Evolutionary conservation across 805 yeast genomes (phyloP).

Genomic region (Saccharomycopsis babjevae): DNA sequence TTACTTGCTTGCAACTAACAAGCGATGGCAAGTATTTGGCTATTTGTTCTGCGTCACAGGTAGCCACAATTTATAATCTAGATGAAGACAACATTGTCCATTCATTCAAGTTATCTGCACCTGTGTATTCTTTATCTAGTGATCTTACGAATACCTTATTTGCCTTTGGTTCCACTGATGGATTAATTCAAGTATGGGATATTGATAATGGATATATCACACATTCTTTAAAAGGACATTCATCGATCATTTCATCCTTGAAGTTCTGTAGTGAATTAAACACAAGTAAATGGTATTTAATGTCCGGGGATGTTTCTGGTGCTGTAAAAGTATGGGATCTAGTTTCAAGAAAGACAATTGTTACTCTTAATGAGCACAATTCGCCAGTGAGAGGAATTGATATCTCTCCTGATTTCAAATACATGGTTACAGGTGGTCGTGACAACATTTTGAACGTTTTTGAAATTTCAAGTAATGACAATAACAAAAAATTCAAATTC

Average conservation of each 20-base stretch:
- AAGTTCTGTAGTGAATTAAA: slow-evolving; percentile 63
- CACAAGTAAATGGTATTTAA: slow-evolving; percentile 60
- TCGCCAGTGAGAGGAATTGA: slow-evolving; percentile 82
- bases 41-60: slow-evolving; percentile 74
- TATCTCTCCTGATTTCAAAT: slow-evolving; percentile 42
- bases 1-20: slow-evolving; percentile 67
- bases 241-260: slow-evolving; percentile 26
- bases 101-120: slow-evolving; percentile 57
- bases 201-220: slow-evolving; percentile 79
- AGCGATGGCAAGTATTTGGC: slow-evolving; percentile 67
- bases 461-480: slow-evolving; percentile 34
- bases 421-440: slow-evolving; percentile 76
- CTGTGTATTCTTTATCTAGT: slow-evolving; percentile 65
- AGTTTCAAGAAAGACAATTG: slow-evolving; percentile 57
- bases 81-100: slow-evolving; percentile 33
- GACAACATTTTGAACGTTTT: slow-evolving; percentile 65
- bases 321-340: slow-evolving; percentile 52
- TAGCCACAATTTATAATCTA: slow-evolving; percentile 50
- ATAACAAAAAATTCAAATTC: slow-evolving; percentile 20
- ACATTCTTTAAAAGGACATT: slow-evolving; percentile 88
- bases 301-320: slow-evolving; percentile 58
- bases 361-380: slow-evolving; percentile 61
- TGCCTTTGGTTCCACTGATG: slow-evolving; percentile 95
- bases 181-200: slow-evolving; percentile 86
- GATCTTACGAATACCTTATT: slow-evolving; percentile 78